Evolutionary conservation across 2,329 filamentous ascomycete genomes (phyloP), one percentile per base, ranked within the genome.

Genomic region (Pezizomycotina sp.): DNA sequence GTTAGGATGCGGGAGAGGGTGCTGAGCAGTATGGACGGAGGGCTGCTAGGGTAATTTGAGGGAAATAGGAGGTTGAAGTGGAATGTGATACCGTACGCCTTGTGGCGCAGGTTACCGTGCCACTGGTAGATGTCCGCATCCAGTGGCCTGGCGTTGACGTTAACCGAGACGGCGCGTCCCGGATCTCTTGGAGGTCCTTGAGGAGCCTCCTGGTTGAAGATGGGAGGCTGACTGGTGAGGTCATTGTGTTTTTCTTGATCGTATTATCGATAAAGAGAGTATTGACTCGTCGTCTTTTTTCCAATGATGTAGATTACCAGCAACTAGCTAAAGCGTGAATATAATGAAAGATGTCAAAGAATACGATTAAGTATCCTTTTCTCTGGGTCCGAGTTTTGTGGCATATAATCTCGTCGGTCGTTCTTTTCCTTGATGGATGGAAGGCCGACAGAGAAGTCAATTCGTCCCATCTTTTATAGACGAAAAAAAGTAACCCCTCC

Each of bases 31-130:
- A 45, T 19, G 8, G 42, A 42, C 2, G 42, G 42, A 6, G 42
- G 42, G 13, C 28, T 21, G 21, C 31, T 24, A 1, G 42, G 42
- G 25, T 45, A 45, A 26, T 32, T 38, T 23, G 33, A 34, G 2
- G 40, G 40, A 33, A 43, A 43, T n/a, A 43, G 32, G 21, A 43
- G 33, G 2, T 27, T 27, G 40, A 43, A 43, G 32, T 43, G 40
- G 12, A 43, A 25, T 10, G 13, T 28, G 28, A 43, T 38, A 26
- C 21, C 16, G 29, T 27, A 14, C 1, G n/a, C 24, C 10, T 37
- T 31, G 25, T 23, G 19, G 15, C 32, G 27, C 28, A 43, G 31
- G 32, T 43, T 43, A 21, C 40, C 40, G 40, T 43, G 40, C 40
- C 40, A 43, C 39, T 43, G 35, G 25, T 43, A 43, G 36, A 43